Evolutionary conservation across 352 stramenopile species (phyloP), one percentile per base, ranked within the genome.

Genomic region (Globisporangium iwayamae): DNA sequence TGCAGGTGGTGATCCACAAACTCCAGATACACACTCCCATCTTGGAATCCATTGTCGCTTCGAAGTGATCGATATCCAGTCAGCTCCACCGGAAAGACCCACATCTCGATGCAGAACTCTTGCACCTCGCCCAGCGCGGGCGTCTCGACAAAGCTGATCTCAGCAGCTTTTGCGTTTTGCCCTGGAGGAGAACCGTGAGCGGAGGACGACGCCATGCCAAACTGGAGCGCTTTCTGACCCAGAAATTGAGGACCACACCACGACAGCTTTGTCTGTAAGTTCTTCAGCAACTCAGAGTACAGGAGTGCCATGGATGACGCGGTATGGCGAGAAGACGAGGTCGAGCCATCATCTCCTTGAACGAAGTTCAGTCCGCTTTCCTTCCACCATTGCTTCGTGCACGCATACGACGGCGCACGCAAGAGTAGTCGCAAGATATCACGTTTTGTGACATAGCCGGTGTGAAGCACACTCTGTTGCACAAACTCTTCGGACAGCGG

Each of bases 91-190:
- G 87, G 81, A 54, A 78, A 86, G 4, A 96, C 71, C 87, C 87
- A 96, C 64, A 92, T 77, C 62, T 96, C 87, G 14, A 96, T 62
- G 4, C 79, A 89, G 56, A 93, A 93, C 53, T 91, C 77, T 7
- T 70, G 69, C 5, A 79, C 70, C 54, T 87, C 73, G 8, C 86
- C 86, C 8, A 94, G 65, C 0, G 75, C 74, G 7, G 85, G 82
- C 16, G 79, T 79, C 55, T 93, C 83, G 1, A 85, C 77, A 43
- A 78, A 91, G 59, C 83, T 93, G 2, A 87, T 65, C 47, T 87
- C 74, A 6, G 89, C 73, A 13, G 70, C 34, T 52, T 90, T 93
- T 4, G 60, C 22, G 28, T 46, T 54, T 22, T 71, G 67, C 8
- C 62, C 28, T 7, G 74, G 55, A 18, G 67, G 20, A 0, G 52